These are phyloP conservation scores for Dittrichia graveolens DNA, from an alignment of 129 eudicot species.

Conservation along the genomic window DNA sequence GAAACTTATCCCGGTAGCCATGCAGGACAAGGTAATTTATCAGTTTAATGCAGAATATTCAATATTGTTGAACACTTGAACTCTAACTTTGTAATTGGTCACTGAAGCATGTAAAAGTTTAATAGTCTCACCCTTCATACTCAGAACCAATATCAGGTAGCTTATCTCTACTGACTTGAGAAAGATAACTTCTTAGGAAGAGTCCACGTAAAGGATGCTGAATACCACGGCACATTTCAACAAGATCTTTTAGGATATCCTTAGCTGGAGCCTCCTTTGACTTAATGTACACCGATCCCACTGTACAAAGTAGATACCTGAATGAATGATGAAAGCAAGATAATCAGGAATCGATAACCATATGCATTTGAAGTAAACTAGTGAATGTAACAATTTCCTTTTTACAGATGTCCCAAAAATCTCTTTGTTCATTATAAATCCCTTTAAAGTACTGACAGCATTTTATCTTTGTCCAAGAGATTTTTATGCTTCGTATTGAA, in stretches of 20 bases:
- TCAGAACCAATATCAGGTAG: conserved; percentile 96
- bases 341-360: conserved; percentile 18
- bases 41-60: conserved; percentile 12
- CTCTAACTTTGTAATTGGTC: conserved; percentile 7
- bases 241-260: conserved; percentile 92
- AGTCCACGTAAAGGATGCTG: conserved; percentile 97
- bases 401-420: too few species aligned
- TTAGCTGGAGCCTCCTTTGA: conserved; percentile 97
- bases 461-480: conserved; percentile 11
- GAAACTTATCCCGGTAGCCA: conserved; percentile 16
- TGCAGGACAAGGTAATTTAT: not conserved
- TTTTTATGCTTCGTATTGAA: conserved; percentile 7
- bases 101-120: conserved; percentile 13
- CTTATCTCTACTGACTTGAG: conserved; percentile 92
- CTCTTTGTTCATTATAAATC: not conserved
- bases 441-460: not conserved
- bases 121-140: conserved; percentile 77
- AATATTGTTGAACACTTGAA: conserved; percentile 2
- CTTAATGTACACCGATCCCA: conserved; percentile 89
- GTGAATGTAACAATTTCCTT: not conserved
- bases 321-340: conserved; percentile 27
- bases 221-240: conserved; percentile 96
- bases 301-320: conserved; percentile 96
- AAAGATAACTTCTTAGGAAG: conserved; percentile 85
- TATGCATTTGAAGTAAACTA: conserved; percentile 16